A percentile compares a stretch with the other conserved stretches of the same genome.
phyloP scores from a whole-genome alignment of 176 grass and related monocot genomes.

The Oryza rufipogon region DNA sequence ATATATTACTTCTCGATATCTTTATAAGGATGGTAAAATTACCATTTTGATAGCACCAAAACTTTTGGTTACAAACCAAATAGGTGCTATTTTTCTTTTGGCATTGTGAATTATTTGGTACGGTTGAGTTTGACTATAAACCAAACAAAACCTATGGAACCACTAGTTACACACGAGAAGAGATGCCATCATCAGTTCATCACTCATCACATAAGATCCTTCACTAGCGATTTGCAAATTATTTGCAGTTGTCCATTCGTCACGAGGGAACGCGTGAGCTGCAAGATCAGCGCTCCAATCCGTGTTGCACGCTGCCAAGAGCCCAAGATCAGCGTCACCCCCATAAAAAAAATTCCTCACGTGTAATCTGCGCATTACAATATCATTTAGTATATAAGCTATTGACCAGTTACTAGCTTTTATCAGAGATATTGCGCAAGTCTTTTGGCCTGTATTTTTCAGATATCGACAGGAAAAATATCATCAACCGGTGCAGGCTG shows the following conservation, averaged over 20 bases:
- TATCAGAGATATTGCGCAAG: neutral
- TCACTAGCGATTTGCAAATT: neutral
- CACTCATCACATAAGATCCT: conserved; percentile 1
- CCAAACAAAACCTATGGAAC: neutral
- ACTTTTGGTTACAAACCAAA: too few species aligned
- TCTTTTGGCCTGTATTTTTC: conserved; percentile 13
- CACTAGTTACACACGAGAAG: neutral
- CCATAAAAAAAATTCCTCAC: neutral
- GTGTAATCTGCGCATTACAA: neutral
- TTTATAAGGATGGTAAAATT: too few species aligned
- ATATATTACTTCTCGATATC: too few species aligned
- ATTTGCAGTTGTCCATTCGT: neutral
- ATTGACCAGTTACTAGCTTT: neutral
- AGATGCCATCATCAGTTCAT: neutral
- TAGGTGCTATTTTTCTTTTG: too few species aligned
- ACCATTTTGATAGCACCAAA: too few species aligned
- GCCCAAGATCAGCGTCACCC: neutral
- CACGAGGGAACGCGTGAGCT: conserved; percentile 33
- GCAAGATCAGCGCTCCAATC: conserved; percentile 5
- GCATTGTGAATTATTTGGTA: too few species aligned
- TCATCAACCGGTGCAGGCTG: neutral
- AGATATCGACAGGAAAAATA: conserved; percentile 34
- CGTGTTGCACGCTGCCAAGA: neutral
- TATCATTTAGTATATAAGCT: neutral
- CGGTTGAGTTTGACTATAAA: too few species aligned